These are phyloP conservation scores for Mycena latifolia DNA, from an alignment of 768 basidiomycete species.

Conservation along the genomic window DNA sequence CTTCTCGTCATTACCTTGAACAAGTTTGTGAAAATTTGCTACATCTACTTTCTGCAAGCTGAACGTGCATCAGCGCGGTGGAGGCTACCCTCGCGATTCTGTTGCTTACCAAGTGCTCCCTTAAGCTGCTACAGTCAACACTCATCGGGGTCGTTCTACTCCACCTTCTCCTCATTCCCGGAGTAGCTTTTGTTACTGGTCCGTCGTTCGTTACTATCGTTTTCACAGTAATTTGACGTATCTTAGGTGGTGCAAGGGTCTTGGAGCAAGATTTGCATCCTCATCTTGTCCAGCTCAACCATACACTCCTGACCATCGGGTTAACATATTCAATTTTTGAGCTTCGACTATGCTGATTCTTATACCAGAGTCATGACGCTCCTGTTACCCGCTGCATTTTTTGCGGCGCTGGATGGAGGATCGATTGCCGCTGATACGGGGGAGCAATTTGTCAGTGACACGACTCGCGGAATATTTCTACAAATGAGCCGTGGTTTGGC, in stretches of 20 bases:
- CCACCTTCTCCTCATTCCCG: conserved; percentile 79
- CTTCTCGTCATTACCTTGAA: conserved; percentile 73
- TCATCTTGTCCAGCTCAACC: conserved; percentile 74
- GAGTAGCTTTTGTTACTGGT: conserved; percentile 77
- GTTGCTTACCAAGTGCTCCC: conserved; percentile 73
- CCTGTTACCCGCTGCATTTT: conserved; percentile 76
- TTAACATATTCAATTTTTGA: conserved; percentile 37
- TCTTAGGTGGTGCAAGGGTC: conserved; percentile 69
- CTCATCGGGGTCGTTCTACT: conserved; percentile 81
- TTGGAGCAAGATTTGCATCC: conserved; percentile 78
- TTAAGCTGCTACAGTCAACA: conserved; percentile 76
- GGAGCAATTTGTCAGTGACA: conserved; percentile 53
- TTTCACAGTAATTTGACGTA: not conserved
- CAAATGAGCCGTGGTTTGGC: conserved; percentile 76
- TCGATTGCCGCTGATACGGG: conserved; percentile 34
- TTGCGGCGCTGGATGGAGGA: conserved; percentile 65
- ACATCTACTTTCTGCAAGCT: conserved; percentile 6
- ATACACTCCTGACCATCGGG: conserved; percentile 78
- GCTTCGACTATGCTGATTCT: not conserved
- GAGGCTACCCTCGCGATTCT: conserved; percentile 81
- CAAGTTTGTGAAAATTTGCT: conserved; percentile 62
- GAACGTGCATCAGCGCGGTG: conserved; percentile 59
- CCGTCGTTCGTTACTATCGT: conserved; percentile 63
- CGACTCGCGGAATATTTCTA: conserved; percentile 61
- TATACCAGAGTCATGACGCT: conserved; percentile 67